These are phyloP conservation scores for Leishmania major DNA, from an alignment of 208 protist species.

Conservation along the genomic window DNA sequence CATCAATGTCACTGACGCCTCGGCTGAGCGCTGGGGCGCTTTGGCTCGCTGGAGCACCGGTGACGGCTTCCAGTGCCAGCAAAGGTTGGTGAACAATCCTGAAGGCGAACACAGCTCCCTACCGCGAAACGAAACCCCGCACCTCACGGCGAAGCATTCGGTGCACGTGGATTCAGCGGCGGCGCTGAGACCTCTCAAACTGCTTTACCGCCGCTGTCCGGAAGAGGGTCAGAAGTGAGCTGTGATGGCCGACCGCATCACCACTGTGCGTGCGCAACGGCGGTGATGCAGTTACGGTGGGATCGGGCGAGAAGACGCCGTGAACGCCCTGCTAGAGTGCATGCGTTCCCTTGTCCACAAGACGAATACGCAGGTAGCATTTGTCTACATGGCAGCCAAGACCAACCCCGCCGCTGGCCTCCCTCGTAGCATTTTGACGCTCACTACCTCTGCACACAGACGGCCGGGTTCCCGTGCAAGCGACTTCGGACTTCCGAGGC, in stretches of 20 bases:
- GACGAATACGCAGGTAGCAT: background rate
- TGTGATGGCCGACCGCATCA: conserved; percentile 14
- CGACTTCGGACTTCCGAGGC: background rate
- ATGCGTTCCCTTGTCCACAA: conserved; percentile 10
- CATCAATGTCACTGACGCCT: background rate
- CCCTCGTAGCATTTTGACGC: conserved; percentile 21
- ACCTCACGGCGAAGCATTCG: conserved; percentile 4
- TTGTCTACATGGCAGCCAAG: conserved; percentile 20
- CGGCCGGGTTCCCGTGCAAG: background rate
- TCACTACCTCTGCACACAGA: background rate
- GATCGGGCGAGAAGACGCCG: conserved; percentile 10
- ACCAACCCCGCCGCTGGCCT: conserved; percentile 15
- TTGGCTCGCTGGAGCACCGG: background rate
- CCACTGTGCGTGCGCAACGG: conserved; percentile 11
- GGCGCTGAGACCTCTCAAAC: background rate
- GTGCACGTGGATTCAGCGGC: background rate
- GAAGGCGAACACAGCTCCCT: background rate
- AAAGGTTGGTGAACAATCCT: background rate
- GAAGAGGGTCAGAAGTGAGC: background rate
- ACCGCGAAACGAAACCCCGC: background rate
- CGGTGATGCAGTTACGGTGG: conserved; percentile 8
- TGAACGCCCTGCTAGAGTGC: conserved; percentile 18
- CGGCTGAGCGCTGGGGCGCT: background rate
- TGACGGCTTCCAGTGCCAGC: background rate
- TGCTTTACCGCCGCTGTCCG: background rate